Conservation (phyloP, 169 alveolate species). For the Plasmodium malariae region DNA sequence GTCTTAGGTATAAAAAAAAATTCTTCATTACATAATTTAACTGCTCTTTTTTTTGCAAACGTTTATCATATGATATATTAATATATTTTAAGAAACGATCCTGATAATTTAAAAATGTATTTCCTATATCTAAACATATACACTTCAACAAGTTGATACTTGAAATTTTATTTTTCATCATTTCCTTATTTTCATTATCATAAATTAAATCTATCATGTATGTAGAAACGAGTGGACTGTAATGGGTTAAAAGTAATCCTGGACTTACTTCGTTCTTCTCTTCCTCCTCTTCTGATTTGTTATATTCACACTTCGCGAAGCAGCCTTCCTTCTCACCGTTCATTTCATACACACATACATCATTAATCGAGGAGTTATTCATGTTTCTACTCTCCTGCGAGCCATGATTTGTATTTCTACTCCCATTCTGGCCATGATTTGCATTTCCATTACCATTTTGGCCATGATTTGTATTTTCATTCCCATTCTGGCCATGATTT, state of each 20-base stretch:
- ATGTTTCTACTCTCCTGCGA: background rate
- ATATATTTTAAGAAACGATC: slow-evolving; percentile 63
- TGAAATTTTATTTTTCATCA: background rate
- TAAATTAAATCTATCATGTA: slow-evolving; percentile 79
- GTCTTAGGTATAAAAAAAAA: slow-evolving; percentile 88
- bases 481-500: too few relatives aligned
- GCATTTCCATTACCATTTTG: background rate
- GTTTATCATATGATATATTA: slow-evolving; percentile 75
- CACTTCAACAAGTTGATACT: slow-evolving; percentile 74
- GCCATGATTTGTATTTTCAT: background rate
- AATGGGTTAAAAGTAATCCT: slow-evolving; percentile 93
- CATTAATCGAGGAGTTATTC: background rate
- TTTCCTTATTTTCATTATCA: slow-evolving; percentile 3
- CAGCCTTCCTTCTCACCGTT: too few relatives aligned
- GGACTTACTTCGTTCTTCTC: slow-evolving; percentile 80
- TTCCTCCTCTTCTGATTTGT: background rate
- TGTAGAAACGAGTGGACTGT: slow-evolving; percentile 93
- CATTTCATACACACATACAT: too few relatives aligned
- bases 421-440: background rate
- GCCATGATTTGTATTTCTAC: background rate
- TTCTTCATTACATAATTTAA: slow-evolving; percentile 75
- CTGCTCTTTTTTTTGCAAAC: slow-evolving; percentile 24
- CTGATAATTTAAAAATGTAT: slow-evolving; percentile 26
- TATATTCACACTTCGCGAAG: too few relatives aligned
- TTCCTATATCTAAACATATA: slow-evolving; percentile 77